phyloP scores from a whole-genome alignment of 192 early-diverging fungal genomes.

The Pecoramyces ruminantium region DNA sequence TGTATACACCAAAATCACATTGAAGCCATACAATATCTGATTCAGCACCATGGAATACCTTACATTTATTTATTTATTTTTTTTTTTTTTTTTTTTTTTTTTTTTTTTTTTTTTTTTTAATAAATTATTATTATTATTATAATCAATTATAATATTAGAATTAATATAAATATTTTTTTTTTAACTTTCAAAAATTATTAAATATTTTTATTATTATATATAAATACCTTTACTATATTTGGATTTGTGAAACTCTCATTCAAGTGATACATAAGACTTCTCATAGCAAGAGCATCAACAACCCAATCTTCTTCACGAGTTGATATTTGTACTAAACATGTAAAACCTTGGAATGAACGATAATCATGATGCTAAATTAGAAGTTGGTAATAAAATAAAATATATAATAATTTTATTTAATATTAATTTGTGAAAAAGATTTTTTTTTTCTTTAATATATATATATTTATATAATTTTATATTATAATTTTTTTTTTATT shows the following conservation, averaged over 20 bases:
- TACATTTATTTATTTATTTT: too few relatives aligned
- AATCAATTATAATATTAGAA: too few relatives aligned
- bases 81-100: too few relatives aligned
- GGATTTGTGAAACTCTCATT: slow-evolving; percentile 82
- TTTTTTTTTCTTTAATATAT: too few relatives aligned
- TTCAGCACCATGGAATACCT: slow-evolving; percentile 89
- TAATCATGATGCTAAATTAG: slow-evolving; percentile 93
- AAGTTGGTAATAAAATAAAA: too few relatives aligned
- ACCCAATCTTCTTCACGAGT: slow-evolving; percentile 77
- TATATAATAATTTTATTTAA: too few relatives aligned
- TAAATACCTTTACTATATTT: slow-evolving; percentile 53
- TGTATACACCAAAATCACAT: slow-evolving; percentile 87
- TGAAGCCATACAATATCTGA: slow-evolving; percentile 93
- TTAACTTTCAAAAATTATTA: background rate
- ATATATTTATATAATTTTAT: too few relatives aligned
- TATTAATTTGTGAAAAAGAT: too few relatives aligned
- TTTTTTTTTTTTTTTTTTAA: too few relatives aligned
- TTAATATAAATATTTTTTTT: background rate
- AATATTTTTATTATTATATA: background rate
- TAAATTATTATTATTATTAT: too few relatives aligned
- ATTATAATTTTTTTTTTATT: too few relatives aligned
- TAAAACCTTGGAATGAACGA: slow-evolving; percentile 87
- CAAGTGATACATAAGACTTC: slow-evolving; percentile 45
- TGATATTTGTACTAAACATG: slow-evolving; percentile 83
- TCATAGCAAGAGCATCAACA: slow-evolving; percentile 71